phyloP scores from a whole-genome alignment of 345 rosid species.

The Crucihimalaya himalaica region DNA sequence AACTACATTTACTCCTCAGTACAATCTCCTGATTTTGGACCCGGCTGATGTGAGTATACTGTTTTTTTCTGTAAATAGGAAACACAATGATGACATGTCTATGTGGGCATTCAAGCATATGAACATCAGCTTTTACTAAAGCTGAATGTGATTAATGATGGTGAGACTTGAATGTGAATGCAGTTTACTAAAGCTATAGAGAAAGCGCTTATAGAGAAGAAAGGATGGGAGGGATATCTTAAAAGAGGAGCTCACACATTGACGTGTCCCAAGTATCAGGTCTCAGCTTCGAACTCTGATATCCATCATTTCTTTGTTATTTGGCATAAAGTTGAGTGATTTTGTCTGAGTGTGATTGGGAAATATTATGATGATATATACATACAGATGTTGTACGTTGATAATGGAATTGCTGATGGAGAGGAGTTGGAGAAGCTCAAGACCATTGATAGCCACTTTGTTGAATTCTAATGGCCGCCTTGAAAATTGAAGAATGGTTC shows the following conservation, averaged over 20 bases:
- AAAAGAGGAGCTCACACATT: constrained; percentile 79
- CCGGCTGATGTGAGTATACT: constrained; percentile 63
- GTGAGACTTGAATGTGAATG: constrained; percentile 27
- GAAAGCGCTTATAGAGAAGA: constrained; percentile 56
- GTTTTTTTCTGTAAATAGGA: background rate
- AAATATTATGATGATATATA: constrained; percentile 6
- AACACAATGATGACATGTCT: background rate
- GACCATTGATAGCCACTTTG: constrained; percentile 56
- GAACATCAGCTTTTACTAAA: background rate
- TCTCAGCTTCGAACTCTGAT: constrained; percentile 29
- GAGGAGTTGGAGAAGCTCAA: constrained; percentile 80
- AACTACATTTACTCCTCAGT: constrained; percentile 44
- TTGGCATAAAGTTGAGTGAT: background rate
- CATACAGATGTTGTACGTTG: constrained; percentile 69
- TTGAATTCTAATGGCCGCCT: constrained; percentile 46
- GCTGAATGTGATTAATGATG: constrained; percentile 7
- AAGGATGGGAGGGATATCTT: constrained; percentile 65
- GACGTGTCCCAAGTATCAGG: constrained; percentile 75
- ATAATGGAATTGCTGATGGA: constrained; percentile 61
- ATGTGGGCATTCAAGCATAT: background rate
- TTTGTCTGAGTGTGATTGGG: background rate
- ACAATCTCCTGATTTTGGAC: constrained; percentile 69
- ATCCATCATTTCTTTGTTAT: background rate
- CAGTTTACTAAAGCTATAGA: constrained; percentile 63
- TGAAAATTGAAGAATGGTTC: background rate